Evolutionary conservation across 371 early-diverging fungal species (phyloP).

Genomic region (Sporodiniella umbellata): DNA sequence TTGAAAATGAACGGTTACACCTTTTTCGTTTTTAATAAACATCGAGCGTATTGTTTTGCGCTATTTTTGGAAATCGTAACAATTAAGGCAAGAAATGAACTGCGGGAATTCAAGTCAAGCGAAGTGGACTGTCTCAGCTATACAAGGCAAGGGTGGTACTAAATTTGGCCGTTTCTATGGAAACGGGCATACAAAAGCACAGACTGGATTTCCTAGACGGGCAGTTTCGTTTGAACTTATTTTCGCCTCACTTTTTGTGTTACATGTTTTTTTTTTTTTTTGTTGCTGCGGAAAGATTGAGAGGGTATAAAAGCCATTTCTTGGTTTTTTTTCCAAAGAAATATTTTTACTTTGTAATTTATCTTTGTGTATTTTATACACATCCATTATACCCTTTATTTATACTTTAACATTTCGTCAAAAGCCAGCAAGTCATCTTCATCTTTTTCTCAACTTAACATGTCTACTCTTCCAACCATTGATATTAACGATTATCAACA

Average conservation of each 20-base stretch:
- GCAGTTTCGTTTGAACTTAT: neutral
- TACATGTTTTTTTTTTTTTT: slow-evolving; percentile 1
- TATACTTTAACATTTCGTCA: neutral
- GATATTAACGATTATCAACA: slow-evolving; percentile 15
- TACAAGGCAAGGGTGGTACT: neutral
- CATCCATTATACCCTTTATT: neutral
- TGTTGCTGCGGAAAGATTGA: slow-evolving; percentile 6
- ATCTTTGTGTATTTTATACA: slow-evolving; percentile 8
- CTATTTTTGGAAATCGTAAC: slow-evolving; percentile 1
- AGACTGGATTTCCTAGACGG: neutral
- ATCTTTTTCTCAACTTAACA: slow-evolving; percentile 1
- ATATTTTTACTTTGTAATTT: neutral
- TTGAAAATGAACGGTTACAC: too few species aligned
- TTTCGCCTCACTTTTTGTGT: neutral
- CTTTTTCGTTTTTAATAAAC: too few species aligned
- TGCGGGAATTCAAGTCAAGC: neutral
- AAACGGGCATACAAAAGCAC: neutral
- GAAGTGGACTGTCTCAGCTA: neutral
- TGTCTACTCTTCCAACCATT: slow-evolving; percentile 11
- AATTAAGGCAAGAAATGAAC: neutral
- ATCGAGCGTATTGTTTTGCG: neutral
- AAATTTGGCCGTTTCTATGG: neutral
- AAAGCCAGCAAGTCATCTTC: neutral
- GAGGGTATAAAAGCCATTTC: slow-evolving; percentile 15
- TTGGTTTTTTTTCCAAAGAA: neutral